Conservation (phyloP, 2,329 filamentous ascomycete genomes). For the Uncinocarpus reesii region DNA sequence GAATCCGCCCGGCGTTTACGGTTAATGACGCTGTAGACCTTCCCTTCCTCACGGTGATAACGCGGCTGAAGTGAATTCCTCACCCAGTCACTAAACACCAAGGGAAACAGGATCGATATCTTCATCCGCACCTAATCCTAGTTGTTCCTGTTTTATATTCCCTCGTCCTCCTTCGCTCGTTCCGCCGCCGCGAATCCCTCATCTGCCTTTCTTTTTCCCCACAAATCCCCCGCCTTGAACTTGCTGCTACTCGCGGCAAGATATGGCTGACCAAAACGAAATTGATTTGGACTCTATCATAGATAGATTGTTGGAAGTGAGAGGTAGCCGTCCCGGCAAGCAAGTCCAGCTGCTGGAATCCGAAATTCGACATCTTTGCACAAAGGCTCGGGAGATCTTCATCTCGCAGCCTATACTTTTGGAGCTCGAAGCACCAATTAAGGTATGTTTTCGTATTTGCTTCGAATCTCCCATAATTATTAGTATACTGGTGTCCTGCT, state of each 20-base stretch:
- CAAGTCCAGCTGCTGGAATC: constrained; percentile 94
- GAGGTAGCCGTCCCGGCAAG: constrained; percentile 94
- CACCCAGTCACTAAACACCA: background rate
- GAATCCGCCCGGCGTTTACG: background rate
- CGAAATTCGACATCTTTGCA: constrained; percentile 95
- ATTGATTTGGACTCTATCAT: constrained; percentile 99
- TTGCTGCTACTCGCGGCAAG: constrained; percentile 31
- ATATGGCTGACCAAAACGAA: constrained; percentile 71
- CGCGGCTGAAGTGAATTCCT: constrained; percentile 10
- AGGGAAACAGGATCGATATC: background rate
- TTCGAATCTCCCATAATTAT: constrained; percentile 7
- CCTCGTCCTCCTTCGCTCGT: constrained; percentile 17
- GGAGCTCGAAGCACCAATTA: constrained; percentile 96
- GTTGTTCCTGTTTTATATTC: background rate
- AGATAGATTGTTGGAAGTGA: constrained; percentile 92
- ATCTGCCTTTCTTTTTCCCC: constrained; percentile 19
- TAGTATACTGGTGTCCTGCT: constrained; percentile 7
- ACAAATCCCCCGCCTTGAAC: constrained; percentile 11
- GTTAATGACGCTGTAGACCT: constrained; percentile 7
- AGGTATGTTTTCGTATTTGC: constrained; percentile 51
- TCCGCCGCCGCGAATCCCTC: constrained; percentile 19
- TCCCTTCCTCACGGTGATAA: background rate
- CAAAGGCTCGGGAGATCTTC: constrained; percentile 97
- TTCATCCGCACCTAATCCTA: background rate
- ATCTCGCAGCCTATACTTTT: constrained; percentile 97